Evolutionary conservation across 2,329 filamentous ascomycete genomes (phyloP).

Genomic region (Beauveria asiatica): DNA sequence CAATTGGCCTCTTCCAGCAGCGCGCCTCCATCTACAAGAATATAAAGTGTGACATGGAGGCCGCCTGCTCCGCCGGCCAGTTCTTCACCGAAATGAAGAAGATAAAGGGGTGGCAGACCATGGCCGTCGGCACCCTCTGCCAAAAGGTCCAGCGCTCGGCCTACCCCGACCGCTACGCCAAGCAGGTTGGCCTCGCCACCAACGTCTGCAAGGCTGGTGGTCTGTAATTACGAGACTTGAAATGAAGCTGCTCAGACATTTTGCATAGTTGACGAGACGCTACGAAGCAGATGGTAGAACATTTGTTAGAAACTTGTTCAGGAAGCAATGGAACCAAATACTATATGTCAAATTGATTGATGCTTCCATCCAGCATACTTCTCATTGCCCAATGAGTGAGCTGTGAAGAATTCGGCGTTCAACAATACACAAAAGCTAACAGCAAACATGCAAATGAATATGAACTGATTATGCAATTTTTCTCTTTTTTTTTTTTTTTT

Average conservation of each 20-base stretch:
- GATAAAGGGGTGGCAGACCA: conserved; percentile 16
- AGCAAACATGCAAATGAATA: no score
- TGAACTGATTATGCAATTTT: no score
- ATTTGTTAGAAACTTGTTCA: not conserved
- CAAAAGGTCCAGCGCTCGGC: conserved; percentile 18
- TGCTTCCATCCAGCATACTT: not conserved
- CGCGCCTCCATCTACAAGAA: conserved; percentile 16
- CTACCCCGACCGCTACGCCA: conserved; percentile 14
- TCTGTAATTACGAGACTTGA: conserved; percentile 2
- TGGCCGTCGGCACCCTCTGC: conserved; percentile 17
- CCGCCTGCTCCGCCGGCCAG: conserved; percentile 16
- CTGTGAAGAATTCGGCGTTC: no score
- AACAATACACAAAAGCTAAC: no score
- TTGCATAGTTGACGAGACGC: not conserved
- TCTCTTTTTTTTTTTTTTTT: no score
- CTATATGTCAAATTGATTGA: not conserved
- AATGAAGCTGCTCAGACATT: not conserved
- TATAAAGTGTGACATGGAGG: conserved; percentile 16
- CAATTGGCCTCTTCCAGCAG: conserved; percentile 19
- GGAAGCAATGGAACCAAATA: not conserved
- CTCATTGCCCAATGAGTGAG: no score
- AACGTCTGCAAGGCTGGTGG: conserved; percentile 16
- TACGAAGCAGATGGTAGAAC: not conserved
- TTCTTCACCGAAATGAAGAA: conserved; percentile 16
- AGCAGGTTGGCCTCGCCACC: conserved; percentile 13